These are phyloP conservation scores for Pisolithus microcarpus DNA, from an alignment of 768 basidiomycete genomes.

Conservation along the genomic window DNA sequence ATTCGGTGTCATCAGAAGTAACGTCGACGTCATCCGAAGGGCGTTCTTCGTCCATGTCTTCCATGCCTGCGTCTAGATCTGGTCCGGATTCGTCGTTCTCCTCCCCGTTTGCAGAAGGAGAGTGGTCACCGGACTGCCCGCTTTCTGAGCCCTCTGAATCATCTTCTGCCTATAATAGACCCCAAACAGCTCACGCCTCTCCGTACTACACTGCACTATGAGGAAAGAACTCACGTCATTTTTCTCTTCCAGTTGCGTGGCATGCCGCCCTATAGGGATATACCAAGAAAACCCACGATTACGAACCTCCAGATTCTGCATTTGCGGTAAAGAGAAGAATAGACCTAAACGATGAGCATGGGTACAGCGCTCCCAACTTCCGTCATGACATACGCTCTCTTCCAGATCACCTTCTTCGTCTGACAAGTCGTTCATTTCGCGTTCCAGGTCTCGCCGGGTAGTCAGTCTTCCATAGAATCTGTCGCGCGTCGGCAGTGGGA, in stretches of 20 bases:
- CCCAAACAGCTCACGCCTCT: neutral
- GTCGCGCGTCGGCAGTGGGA: constrained; percentile 44
- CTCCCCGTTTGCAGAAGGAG: constrained; percentile 28
- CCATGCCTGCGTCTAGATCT: constrained; percentile 32
- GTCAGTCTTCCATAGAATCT: constrained; percentile 53
- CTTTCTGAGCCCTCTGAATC: constrained; percentile 29
- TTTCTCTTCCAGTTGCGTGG: constrained; percentile 78
- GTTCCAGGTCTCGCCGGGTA: constrained; percentile 57
- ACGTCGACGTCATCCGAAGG: constrained; percentile 37
- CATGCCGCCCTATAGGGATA: constrained; percentile 64
- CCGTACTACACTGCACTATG: neutral
- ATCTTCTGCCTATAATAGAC: constrained; percentile 25
- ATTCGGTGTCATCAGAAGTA: constrained; percentile 39
- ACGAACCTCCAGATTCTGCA: constrained; percentile 51
- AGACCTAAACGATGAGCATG: neutral
- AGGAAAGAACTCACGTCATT: constrained; percentile 52
- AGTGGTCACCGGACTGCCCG: constrained; percentile 23
- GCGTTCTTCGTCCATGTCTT: constrained; percentile 39
- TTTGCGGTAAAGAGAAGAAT: neutral
- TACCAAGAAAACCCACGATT: constrained; percentile 62
- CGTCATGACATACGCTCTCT: constrained; percentile 45
- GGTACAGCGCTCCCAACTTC: neutral
- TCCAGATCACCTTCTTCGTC: constrained; percentile 83
- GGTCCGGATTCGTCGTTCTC: constrained; percentile 35
- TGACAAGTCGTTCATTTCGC: constrained; percentile 77